Percentiles rank a stretch among this genome's conserved stretches.
Conservation (phyloP, 768 basidiomycete genomes). For the Tulasnella sp. region DNA sequence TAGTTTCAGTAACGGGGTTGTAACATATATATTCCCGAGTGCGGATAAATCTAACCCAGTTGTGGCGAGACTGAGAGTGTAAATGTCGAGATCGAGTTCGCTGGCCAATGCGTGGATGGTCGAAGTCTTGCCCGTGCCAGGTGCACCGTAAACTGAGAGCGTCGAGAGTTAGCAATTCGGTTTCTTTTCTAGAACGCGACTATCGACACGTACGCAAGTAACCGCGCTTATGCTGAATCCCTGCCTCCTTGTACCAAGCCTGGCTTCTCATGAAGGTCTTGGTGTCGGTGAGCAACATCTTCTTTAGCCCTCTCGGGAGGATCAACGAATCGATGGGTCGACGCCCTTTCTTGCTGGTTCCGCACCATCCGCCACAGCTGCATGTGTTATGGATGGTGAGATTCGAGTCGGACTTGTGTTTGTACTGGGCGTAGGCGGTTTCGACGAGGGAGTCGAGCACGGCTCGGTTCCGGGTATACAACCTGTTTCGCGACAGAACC, state of each 20-base stretch:
- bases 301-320: slow-evolving; percentile 36
- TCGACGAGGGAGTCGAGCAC: slow-evolving; percentile 34
- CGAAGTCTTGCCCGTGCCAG: slow-evolving; percentile 47
- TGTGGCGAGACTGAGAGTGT: slow-evolving; percentile 40
- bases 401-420: slow-evolving; percentile 29
- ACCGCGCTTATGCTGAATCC: slow-evolving; percentile 47
- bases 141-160: slow-evolving; percentile 34
- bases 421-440: slow-evolving; percentile 31
- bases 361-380: slow-evolving; percentile 22
- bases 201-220: slow-evolving; percentile 26
- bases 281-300: slow-evolving; percentile 39
- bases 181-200: background rate
- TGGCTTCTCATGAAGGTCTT: slow-evolving; percentile 41
- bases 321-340: slow-evolving; percentile 44
- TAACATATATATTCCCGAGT: background rate
- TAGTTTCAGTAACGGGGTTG: background rate
- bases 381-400: slow-evolving; percentile 20
- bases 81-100: slow-evolving; percentile 22
- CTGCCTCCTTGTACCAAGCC: slow-evolving; percentile 45
- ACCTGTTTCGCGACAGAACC: too few species aligned
- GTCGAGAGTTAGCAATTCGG: background rate
- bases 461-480: slow-evolving; percentile 35
- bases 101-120: slow-evolving; percentile 39
- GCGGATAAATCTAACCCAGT: slow-evolving; percentile 33
- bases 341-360: slow-evolving; percentile 34